Percentiles rank a stretch among this genome's conserved stretches.
phyloP scores from a whole-genome alignment of 2,329 filamentous ascomycete genomes.

The Fusarium sp. region DNA sequence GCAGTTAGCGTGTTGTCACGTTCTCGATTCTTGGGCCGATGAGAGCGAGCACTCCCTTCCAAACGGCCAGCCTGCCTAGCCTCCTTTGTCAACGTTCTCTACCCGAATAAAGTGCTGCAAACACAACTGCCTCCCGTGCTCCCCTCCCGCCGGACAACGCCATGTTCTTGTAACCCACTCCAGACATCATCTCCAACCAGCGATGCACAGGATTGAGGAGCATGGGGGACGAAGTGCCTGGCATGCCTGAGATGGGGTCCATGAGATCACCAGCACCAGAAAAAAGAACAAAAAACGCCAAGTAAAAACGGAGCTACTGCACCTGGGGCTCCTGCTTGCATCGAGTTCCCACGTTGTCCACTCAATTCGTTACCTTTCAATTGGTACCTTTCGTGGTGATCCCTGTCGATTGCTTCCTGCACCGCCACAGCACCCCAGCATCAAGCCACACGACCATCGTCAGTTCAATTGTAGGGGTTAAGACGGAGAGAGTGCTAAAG shows the following conservation, averaged over 20 bases:
- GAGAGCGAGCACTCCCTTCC: background rate
- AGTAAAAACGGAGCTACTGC: constrained; percentile 25
- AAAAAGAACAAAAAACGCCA: constrained; percentile 21
- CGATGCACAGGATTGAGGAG: constrained; percentile 34
- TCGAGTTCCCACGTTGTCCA: constrained; percentile 31
- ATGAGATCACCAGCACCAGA: constrained; percentile 35
- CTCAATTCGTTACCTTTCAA: constrained; percentile 23
- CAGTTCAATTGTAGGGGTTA: no score
- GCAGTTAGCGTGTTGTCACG: background rate
- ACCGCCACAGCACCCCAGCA: constrained; percentile 30
- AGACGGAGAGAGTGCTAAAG: no score
- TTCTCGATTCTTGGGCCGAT: background rate
- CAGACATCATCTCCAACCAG: constrained; percentile 31
- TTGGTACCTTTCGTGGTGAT: constrained; percentile 1
- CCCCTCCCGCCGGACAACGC: constrained; percentile 14
- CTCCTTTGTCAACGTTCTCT: background rate
- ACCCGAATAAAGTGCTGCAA: background rate
- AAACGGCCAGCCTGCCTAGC: background rate
- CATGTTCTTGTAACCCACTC: constrained; percentile 19
- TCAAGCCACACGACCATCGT: constrained; percentile 34
- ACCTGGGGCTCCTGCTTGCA: constrained; percentile 21
- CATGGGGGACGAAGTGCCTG: constrained; percentile 29
- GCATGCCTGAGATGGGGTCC: constrained; percentile 32
- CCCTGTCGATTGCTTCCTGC: constrained; percentile 28
- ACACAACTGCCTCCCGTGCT: constrained; percentile 1